Evolutionary conservation across 1,139 yeast species (phyloP).

Genomic region (Zygosaccharomyces sapae): DNA sequence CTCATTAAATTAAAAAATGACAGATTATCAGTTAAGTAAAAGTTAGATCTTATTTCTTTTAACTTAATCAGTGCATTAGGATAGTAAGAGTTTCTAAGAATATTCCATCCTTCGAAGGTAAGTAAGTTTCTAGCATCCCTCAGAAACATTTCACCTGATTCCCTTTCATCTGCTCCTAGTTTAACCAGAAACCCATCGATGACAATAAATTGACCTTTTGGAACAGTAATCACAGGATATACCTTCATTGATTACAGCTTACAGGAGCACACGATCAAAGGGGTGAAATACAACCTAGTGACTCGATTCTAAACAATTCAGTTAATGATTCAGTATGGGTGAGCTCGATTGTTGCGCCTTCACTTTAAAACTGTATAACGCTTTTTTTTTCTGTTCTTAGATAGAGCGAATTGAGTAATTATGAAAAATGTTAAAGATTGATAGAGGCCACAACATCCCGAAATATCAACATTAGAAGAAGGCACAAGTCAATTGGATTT

Average conservation of each 20-base stretch:
- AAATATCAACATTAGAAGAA: too few relatives aligned
- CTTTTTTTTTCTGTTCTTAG: neutral
- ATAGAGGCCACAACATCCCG: too few relatives aligned
- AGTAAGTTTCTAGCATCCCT: conserved; percentile 2
- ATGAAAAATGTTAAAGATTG: neutral
- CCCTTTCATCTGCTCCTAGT: conserved; percentile 1
- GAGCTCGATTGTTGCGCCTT: too few relatives aligned
- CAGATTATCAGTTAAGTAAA: conserved; percentile 7
- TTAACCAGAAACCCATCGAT: conserved; percentile 10
- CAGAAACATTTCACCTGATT: neutral
- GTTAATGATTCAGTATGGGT: too few relatives aligned
- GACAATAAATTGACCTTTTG: conserved; percentile 6
- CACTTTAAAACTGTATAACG: too few relatives aligned
- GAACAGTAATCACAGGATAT: conserved; percentile 7
- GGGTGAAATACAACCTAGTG: too few relatives aligned
- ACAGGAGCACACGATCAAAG: too few relatives aligned
- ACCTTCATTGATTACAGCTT: too few relatives aligned
- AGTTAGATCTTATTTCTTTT: conserved; percentile 9
- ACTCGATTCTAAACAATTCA: too few relatives aligned
- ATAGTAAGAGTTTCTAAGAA: conserved; percentile 4
- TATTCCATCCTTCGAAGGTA: neutral
- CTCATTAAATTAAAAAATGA: conserved; percentile 9
- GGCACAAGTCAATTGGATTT: too few relatives aligned
- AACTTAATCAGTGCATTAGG: conserved; percentile 7
- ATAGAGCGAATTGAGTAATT: neutral